These are phyloP conservation scores for Ormosia semicastrata DNA, from an alignment of 306 rosid species.

Conservation along the genomic window DNA sequence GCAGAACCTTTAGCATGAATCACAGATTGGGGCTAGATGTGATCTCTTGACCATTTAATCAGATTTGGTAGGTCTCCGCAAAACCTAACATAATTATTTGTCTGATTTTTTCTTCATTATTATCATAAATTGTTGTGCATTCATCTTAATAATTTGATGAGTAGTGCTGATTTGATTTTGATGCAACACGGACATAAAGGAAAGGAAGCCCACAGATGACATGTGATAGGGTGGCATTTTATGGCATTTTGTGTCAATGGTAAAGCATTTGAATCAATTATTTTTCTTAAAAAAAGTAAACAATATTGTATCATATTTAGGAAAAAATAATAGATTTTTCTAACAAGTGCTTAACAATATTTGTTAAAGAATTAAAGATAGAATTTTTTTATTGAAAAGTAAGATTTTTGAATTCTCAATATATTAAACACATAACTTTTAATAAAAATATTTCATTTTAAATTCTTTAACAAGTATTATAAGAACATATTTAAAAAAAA, in stretches of 20 bases:
- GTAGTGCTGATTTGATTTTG: neutral
- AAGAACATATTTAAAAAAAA: too few relatives aligned
- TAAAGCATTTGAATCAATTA: neutral
- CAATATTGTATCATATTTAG: too few relatives aligned
- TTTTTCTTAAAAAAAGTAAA: too few relatives aligned
- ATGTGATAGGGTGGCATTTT: neutral
- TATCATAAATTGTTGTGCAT: neutral
- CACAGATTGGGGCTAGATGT: neutral
- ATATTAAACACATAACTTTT: too few relatives aligned
- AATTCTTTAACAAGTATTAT: too few relatives aligned
- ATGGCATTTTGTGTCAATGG: neutral
- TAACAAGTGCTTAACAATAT: too few relatives aligned
- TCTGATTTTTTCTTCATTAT: neutral
- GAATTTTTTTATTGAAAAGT: too few relatives aligned
- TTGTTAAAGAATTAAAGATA: too few relatives aligned
- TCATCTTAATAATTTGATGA: neutral
- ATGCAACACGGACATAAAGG: neutral
- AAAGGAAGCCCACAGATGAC: neutral
- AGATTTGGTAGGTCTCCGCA: neutral
- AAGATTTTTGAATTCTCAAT: too few relatives aligned
- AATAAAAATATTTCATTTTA: too few relatives aligned
- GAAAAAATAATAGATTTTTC: too few relatives aligned
- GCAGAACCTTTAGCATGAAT: neutral
- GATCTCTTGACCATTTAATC: neutral
- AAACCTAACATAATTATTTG: neutral